These are phyloP conservation scores for Euphorbia schlechtendalii DNA, from an alignment of 441 rosid genomes.

Conservation along the genomic window DNA sequence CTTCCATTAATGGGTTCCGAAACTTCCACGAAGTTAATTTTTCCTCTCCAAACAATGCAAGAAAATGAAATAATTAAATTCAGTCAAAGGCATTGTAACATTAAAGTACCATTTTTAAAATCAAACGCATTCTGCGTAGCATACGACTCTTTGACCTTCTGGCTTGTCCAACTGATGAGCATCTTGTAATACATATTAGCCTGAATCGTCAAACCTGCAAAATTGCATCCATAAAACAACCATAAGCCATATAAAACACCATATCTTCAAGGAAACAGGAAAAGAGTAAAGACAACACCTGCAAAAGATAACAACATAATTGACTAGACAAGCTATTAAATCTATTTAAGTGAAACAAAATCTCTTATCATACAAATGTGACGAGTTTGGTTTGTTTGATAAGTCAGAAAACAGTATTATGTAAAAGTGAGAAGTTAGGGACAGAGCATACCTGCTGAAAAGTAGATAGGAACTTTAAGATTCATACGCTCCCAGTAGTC, in stretches of 20 bases:
- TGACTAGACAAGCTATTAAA: background rate
- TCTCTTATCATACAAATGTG: background rate
- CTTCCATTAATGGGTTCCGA: background rate
- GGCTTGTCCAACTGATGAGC: conserved; percentile 97
- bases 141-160: conserved; percentile 73
- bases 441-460: conserved; percentile 72
- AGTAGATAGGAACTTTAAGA: conserved; percentile 85
- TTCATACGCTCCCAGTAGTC: conserved; percentile 98
- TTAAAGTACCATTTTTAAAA: conserved; percentile 70
- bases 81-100: conserved; percentile 1
- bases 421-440: conserved; percentile 1
- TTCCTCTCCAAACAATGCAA: background rate
- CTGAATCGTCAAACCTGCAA: conserved; percentile 91
- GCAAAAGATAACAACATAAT: background rate
- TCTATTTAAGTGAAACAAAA: background rate
- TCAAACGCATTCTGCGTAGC: conserved; percentile 73
- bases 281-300: background rate
- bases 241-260: background rate
- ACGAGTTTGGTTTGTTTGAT: background rate
- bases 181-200: conserved; percentile 96
- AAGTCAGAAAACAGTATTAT: background rate
- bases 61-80: background rate
- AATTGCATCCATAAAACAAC: conserved; percentile 17
- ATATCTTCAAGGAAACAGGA: background rate
- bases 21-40: background rate